Evolutionary conservation across 2,329 filamentous ascomycete species (phyloP).

Genomic region (Aspergillus clavatus): DNA sequence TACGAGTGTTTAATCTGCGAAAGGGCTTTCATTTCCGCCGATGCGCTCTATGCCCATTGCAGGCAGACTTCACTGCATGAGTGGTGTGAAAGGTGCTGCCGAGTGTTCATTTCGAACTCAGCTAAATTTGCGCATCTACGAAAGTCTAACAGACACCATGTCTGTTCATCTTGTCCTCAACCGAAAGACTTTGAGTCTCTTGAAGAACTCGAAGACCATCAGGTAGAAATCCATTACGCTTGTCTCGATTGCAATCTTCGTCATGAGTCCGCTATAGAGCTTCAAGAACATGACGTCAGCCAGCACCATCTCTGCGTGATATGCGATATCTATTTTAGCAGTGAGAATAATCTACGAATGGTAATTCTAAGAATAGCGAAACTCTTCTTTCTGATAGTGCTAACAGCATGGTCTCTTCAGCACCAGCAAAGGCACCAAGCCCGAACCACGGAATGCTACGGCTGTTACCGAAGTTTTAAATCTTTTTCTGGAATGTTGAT

Average conservation of each 20-base stretch:
- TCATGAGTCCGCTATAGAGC: no score
- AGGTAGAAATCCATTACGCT: slow-evolving; percentile 9
- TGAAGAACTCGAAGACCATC: slow-evolving; percentile 12
- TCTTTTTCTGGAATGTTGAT: slow-evolving; percentile 14
- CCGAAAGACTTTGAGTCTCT: slow-evolving; percentile 7
- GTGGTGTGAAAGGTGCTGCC: slow-evolving; percentile 12
- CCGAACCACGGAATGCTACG: slow-evolving; percentile 15
- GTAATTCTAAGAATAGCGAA: slow-evolving; percentile 2
- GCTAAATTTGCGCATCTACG: slow-evolving; percentile 10
- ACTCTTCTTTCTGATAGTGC: neutral
- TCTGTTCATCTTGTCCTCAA: slow-evolving; percentile 10
- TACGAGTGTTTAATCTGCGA: neutral
- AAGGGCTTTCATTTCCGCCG: neutral
- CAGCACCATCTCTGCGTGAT: slow-evolving; percentile 9
- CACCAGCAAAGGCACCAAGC: slow-evolving; percentile 10
- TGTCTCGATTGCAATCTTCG: slow-evolving; percentile 8
- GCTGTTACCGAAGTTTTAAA: slow-evolving; percentile 13
- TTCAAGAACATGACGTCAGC: slow-evolving; percentile 10
- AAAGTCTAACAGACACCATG: slow-evolving; percentile 10
- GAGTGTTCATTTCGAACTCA: slow-evolving; percentile 9
- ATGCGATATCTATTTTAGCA: slow-evolving; percentile 8
- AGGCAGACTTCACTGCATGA: slow-evolving; percentile 7
- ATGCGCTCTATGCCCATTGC: slow-evolving; percentile 7
- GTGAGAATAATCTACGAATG: slow-evolving; percentile 11
- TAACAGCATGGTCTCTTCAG: slow-evolving; percentile 5